phyloP scores from a whole-genome alignment of 2,329 filamentous ascomycete genomes.

The Catunica adiposa region DNA sequence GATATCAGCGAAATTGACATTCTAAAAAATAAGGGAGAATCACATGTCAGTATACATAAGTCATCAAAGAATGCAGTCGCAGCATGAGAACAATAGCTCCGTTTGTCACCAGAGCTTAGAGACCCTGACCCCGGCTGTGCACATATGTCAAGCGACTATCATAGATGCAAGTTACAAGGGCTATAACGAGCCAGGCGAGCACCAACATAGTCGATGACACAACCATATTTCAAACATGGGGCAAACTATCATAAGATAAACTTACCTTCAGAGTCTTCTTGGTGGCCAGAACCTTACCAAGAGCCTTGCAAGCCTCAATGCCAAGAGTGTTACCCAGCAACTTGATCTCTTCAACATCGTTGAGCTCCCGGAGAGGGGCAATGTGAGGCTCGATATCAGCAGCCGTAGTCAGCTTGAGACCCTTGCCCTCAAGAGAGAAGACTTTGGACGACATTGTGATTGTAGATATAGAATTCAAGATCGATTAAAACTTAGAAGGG shows the following conservation, averaged over 20 bases:
- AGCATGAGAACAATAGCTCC: not conserved
- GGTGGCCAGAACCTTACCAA: slow-evolving; percentile 67
- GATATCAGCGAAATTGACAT: slow-evolving; percentile 88
- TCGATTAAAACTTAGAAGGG: not conserved
- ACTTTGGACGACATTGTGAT: slow-evolving; percentile 39
- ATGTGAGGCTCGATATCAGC: slow-evolving; percentile 77
- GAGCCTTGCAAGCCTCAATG: slow-evolving; percentile 67
- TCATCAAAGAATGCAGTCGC: not conserved
- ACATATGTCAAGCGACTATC: not conserved
- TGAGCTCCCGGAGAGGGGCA: slow-evolving; percentile 51
- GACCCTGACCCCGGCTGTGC: not conserved
- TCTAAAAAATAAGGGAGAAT: slow-evolving; percentile 26
- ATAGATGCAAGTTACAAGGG: not conserved
- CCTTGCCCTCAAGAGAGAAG: slow-evolving; percentile 84
- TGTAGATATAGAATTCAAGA: slow-evolving; percentile 1
- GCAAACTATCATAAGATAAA: not conserved
- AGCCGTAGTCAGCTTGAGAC: slow-evolving; percentile 79
- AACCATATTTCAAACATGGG: not conserved
- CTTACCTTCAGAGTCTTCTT: slow-evolving; percentile 66
- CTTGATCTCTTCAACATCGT: slow-evolving; percentile 68
- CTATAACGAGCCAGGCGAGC: slow-evolving; percentile 7
- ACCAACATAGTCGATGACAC: not conserved
- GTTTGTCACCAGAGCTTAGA: not conserved
- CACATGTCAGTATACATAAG: not conserved
- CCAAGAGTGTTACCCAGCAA: slow-evolving; percentile 87